Evolutionary conservation across 441 rosid genomes (phyloP), one percentile per base, ranked within the genome.

Genomic region (Daphne laureola): DNA sequence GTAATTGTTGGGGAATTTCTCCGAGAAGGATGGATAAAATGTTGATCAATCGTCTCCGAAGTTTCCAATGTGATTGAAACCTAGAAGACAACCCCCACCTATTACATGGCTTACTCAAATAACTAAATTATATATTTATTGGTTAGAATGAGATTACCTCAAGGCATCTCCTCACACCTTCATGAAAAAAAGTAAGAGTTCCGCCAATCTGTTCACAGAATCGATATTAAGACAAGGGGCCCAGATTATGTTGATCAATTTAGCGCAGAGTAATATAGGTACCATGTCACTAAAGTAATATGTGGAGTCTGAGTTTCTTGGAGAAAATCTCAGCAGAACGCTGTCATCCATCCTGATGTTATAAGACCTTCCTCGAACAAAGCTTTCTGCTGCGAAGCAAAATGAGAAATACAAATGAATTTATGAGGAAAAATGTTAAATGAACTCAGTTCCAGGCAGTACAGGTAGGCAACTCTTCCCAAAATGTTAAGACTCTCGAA

Each of bases 211-310:
- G 80, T 46, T 59, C 4, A 66, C 15, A 31, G 23, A 42, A 58
- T 17, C 15, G 38, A 60, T 46, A 38, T 18, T 21, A 55, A 66
- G 26, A n/a, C 61, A 49, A 21, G 42, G 16, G 8, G 26, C 43
- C 2, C 51, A 51, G 15, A 23, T 4, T 51, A 53, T 17, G 18
- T 36, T 45, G 48, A 44, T 53, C 44, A 47, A 46, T 21, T 43
- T 31, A 46, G 59, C 60, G 53, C 52, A 43, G 11, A 61, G 55
- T 36, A 17, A 18, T 52, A 63, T 38, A 49, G 52, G 53, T 78
- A 92, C 97, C 82, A 76, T 76, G 63, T 93, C 98, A 78, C 97
- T 82, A 71, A 93, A 89, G 79, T 87, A 93, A 75, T 81, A 93
- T 12, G 83, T 83, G 36, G 98, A 84, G 53, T 89, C 96, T 1